Conservation (phyloP, 306 rosid genomes). For the Acmispon strigosus region DNA sequence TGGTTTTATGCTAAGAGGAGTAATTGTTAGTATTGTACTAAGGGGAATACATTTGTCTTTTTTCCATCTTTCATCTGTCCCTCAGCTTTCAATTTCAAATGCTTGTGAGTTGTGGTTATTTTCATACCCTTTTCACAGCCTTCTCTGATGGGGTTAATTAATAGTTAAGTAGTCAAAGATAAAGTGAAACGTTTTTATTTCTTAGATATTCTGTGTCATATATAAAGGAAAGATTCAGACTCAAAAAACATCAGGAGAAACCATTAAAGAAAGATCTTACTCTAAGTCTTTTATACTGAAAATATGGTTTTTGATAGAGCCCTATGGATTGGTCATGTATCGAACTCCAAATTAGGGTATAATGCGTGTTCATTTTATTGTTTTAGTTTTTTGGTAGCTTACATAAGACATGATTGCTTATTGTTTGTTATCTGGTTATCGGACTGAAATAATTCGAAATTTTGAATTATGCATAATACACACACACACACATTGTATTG, state of each 20-base stretch:
- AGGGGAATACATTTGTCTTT: not conserved
- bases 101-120: not conserved
- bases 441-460: slow-evolving; percentile 1
- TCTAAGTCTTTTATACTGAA: not conserved
- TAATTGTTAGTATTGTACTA: not conserved
- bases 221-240: not conserved
- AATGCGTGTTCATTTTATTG: not conserved
- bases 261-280: not conserved
- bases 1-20: not conserved
- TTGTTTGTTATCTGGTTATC: slow-evolving; percentile 1
- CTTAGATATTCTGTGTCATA: not conserved
- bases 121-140: not conserved
- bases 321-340: not conserved
- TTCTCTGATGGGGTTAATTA: not conserved
- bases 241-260: not conserved
- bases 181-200: not conserved
- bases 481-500: not conserved
- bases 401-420: not conserved
- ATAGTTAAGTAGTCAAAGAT: not conserved
- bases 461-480: not conserved
- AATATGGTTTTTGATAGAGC: not conserved
- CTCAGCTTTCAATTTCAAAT: not conserved
- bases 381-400: slow-evolving; percentile 15
- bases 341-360: not conserved
- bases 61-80: not conserved